Percentiles rank a stretch among this genome's conserved stretches.
phyloP scores from a whole-genome alignment of 23 red algal species.

The Gracilaria gracilis region DNA sequence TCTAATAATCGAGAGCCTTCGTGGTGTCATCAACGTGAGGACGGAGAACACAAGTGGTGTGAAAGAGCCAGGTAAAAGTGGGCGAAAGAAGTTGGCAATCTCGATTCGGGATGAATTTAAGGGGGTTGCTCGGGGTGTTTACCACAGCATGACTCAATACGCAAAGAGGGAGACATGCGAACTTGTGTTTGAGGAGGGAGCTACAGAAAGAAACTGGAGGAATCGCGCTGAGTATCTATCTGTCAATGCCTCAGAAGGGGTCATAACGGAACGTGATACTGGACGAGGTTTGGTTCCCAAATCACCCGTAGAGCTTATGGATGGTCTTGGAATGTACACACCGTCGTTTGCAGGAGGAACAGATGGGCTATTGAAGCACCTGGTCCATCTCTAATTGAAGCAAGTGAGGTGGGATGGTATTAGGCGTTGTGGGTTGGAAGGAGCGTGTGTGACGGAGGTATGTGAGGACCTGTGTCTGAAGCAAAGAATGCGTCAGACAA shows the following conservation, averaged over 20 bases:
- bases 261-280: not conserved
- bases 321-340: not conserved
- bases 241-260: not conserved
- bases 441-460: not conserved
- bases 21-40: not conserved
- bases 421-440: not conserved
- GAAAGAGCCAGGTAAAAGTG: not conserved
- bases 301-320: not conserved
- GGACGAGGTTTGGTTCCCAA: not conserved
- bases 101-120: not conserved
- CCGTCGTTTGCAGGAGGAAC: not conserved
- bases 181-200: not conserved
- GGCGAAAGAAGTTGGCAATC: not conserved
- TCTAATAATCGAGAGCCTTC: not conserved
- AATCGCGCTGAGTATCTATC: not conserved
- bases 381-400: not conserved
- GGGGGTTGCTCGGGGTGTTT: not conserved
- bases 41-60: not conserved
- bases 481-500: not conserved
- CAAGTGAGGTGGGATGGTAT: not conserved
- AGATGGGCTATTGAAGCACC: not conserved
- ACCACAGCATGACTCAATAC: not conserved
- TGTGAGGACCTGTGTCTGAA: constrained; percentile 12
- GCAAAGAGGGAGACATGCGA: not conserved
- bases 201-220: not conserved